A percentile compares a stretch with the other conserved stretches of the same genome.
Conservation (phyloP, 75 land plant genomes). For the Pseudotsuga menziesii region DNA sequence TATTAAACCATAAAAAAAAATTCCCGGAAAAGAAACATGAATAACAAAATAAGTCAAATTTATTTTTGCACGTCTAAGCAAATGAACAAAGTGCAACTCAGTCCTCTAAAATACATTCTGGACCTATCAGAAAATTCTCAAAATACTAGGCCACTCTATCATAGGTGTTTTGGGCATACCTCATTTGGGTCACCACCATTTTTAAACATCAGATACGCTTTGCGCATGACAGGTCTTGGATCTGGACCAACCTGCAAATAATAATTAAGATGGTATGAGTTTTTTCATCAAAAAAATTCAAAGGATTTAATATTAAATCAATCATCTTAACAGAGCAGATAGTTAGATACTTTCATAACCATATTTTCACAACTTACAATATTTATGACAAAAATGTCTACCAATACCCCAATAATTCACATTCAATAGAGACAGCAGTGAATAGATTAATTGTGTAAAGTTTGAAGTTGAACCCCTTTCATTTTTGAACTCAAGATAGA, state of each 20-base stretch:
- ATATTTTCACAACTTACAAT: not conserved
- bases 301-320: not conserved
- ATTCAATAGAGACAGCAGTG: not conserved
- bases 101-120: slow-evolving; percentile 2
- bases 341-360: not conserved
- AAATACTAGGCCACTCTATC: not conserved
- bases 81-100: not conserved
- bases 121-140: not conserved
- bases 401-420: not conserved
- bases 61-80: not conserved
- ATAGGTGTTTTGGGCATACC: slow-evolving; percentile 23
- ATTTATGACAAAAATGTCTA: not conserved
- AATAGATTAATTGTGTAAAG: not conserved
- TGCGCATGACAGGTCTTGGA: slow-evolving; percentile 79
- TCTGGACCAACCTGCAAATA: slow-evolving; percentile 78
- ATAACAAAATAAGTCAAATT: not conserved
- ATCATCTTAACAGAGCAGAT: not conserved
- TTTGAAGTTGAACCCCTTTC: not conserved
- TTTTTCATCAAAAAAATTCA: not conserved
- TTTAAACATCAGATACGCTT: slow-evolving; percentile 70
- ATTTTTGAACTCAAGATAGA: too few relatives aligned
- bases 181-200: slow-evolving; percentile 79
- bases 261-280: not conserved
- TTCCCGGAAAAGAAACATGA: not conserved
- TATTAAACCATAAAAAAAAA: too few relatives aligned